Conservation (phyloP, 1,284 basidiomycete species). For the Wallemia hederae region DNA sequence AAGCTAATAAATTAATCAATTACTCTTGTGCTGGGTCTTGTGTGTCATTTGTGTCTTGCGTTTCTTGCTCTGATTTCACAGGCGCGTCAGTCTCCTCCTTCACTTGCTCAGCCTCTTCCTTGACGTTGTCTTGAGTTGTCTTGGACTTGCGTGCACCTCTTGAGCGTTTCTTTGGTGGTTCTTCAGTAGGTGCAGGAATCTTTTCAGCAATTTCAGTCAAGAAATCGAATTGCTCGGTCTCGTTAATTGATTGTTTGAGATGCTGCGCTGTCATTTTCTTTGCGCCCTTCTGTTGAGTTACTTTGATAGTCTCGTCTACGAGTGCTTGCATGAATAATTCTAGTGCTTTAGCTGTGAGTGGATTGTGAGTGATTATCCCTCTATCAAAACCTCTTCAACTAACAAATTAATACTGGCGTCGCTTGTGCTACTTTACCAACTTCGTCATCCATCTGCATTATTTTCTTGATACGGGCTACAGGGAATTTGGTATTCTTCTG, state of each 20-base stretch:
- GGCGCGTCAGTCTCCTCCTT: too few relatives aligned
- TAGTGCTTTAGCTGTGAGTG: constrained; percentile 54
- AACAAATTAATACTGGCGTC: constrained; percentile 90
- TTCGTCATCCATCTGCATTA: constrained; percentile 99
- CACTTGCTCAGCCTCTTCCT: background rate
- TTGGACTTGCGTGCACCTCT: background rate
- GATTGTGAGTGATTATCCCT: background rate
- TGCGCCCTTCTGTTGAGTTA: constrained; percentile 48
- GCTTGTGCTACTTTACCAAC: constrained; percentile 95
- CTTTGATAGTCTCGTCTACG: constrained; percentile 52
- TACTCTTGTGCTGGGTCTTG: background rate
- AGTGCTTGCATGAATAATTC: constrained; percentile 77
- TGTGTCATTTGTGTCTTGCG: background rate
- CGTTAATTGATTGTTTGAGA: constrained; percentile 82
- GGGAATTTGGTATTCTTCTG: constrained; percentile 62
- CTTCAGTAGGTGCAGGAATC: constrained; percentile 49
- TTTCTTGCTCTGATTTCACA: background rate
- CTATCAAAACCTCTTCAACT: constrained; percentile 16
- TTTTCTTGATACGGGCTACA: constrained; percentile 76
- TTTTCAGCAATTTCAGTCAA: constrained; percentile 74
- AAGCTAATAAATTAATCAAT: background rate
- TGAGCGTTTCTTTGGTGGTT: background rate
- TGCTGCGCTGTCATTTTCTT: constrained; percentile 85
- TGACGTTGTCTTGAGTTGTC: constrained; percentile 1
- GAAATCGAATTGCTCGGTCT: constrained; percentile 74